These are phyloP conservation scores for Gnomoniopsis smithogilvyi DNA, from an alignment of 2,329 filamentous ascomycete genomes.

Conservation along the genomic window DNA sequence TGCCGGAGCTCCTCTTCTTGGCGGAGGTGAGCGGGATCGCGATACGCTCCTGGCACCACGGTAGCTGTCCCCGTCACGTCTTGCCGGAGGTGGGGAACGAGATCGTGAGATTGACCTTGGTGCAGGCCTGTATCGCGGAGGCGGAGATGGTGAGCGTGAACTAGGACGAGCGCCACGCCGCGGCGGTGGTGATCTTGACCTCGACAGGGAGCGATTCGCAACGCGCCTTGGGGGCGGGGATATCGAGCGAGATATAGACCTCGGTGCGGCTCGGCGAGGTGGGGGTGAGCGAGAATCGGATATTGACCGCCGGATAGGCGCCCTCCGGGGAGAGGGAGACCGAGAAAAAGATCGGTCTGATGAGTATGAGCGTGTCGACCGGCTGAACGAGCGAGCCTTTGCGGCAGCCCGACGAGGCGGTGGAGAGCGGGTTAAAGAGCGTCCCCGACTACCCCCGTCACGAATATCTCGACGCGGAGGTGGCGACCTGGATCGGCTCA, in stretches of 20 bases:
- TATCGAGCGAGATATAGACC: constrained; percentile 1
- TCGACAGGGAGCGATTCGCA: neutral
- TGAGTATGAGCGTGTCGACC: constrained; percentile 15
- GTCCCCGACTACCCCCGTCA: constrained; percentile 8
- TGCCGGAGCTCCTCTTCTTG: neutral
- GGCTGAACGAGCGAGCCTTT: constrained; percentile 14
- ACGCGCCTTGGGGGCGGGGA: neutral
- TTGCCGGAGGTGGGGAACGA: constrained; percentile 3
- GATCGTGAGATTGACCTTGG: constrained; percentile 5
- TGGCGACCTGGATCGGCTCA: constrained; percentile 32
- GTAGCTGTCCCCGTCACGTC: constrained; percentile 11
- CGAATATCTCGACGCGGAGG: constrained; percentile 12
- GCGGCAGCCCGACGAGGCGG: constrained; percentile 4
- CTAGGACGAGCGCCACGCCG: neutral
- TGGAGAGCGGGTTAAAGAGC: constrained; percentile 15
- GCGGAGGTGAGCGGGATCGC: constrained; percentile 8
- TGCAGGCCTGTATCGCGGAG: constrained; percentile 5
- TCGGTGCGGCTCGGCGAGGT: constrained; percentile 8
- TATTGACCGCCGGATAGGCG: neutral
- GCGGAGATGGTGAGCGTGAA: constrained; percentile 8
- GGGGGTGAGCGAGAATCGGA: constrained; percentile 15
- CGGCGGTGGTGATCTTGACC: constrained; percentile 12
- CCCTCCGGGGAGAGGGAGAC: constrained; percentile 11
- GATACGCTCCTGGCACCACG: constrained; percentile 9
- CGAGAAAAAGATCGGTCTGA: constrained; percentile 11